Percentiles rank a stretch among this genome's conserved stretches.
phyloP scores from a whole-genome alignment of 2,329 filamentous ascomycete genomes.

The Colletotrichum lupini region DNA sequence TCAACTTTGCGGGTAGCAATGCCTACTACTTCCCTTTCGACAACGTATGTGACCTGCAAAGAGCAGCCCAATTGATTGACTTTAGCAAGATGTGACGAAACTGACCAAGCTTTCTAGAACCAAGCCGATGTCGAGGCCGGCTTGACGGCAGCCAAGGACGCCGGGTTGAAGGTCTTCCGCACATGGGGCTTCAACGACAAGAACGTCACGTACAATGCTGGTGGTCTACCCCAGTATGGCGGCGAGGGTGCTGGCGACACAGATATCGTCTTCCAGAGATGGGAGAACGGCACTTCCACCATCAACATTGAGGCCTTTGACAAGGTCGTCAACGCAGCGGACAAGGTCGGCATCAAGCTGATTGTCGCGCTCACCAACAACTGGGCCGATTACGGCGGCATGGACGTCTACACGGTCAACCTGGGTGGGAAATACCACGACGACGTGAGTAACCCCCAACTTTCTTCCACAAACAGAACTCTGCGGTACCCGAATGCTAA shows the following conservation, averaged over 20 bases:
- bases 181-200: conserved; percentile 70
- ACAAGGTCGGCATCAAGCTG: conserved; percentile 60
- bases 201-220: conserved; percentile 57
- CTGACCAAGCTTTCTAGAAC: conserved; percentile 45
- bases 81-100: not conserved
- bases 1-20: conserved; percentile 68
- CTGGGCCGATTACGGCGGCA: conserved; percentile 66
- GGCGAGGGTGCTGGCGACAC: conserved; percentile 58
- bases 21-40: conserved; percentile 68
- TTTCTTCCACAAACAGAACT: too few species aligned
- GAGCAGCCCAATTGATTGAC: not conserved
- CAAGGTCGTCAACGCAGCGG: conserved; percentile 59
- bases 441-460: conserved; percentile 43
- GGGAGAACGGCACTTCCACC: conserved; percentile 55
- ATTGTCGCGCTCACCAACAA: conserved; percentile 64
- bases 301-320: conserved; percentile 58
- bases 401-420: conserved; percentile 65
- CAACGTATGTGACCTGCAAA: conserved; percentile 49
- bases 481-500: not conserved
- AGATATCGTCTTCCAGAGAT: conserved; percentile 59
- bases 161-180: conserved; percentile 63
- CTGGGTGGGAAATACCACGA: conserved; percentile 60
- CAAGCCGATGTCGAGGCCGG: conserved; percentile 59
- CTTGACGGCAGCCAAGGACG: conserved; percentile 56
- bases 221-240: conserved; percentile 63